phyloP scores from a whole-genome alignment of 495 filamentous ascomycete genomes.

The Aspergillus leporis region DNA sequence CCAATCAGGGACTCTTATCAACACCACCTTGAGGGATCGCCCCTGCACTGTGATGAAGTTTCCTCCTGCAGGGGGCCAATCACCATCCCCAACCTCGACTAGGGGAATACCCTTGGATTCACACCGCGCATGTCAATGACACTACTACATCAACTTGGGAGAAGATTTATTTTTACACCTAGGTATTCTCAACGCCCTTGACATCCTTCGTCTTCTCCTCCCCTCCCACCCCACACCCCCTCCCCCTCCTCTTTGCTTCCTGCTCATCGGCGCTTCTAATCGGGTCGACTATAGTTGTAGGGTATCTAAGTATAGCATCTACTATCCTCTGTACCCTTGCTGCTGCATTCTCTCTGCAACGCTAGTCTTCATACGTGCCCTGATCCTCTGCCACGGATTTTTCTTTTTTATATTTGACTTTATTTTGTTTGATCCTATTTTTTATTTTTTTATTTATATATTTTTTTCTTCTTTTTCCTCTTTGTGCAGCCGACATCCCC shows the following conservation, averaged over 20 bases:
- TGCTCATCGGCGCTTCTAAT: conserved; percentile 7
- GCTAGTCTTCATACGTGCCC: conserved; percentile 9
- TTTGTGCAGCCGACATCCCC: not conserved
- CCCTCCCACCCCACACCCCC: too few relatives aligned
- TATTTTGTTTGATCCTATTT: not conserved
- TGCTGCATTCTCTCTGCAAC: conserved; percentile 21
- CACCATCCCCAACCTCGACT: not conserved
- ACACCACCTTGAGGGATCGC: conserved; percentile 2
- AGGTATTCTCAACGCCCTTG: not conserved
- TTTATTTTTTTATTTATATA: conserved; percentile 4
- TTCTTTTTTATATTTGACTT: conserved; percentile 9
- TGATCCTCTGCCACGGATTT: not conserved
- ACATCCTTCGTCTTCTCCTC: not conserved
- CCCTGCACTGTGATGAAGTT: conserved; percentile 25
- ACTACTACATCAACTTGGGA: not conserved
- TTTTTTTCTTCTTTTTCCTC: conserved; percentile 8
- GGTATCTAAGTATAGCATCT: not conserved
- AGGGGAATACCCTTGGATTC: not conserved
- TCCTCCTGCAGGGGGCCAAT: conserved; percentile 16
- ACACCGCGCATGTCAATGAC: too few relatives aligned
- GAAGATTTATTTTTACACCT: not conserved
- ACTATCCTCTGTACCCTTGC: conserved; percentile 5
- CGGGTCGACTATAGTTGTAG: not conserved
- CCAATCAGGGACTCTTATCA: not conserved
- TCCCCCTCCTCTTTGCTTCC: too few relatives aligned